phyloP scores from a whole-genome alignment of 805 yeast species.

The Vanderwaltozyma tropicalis region DNA sequence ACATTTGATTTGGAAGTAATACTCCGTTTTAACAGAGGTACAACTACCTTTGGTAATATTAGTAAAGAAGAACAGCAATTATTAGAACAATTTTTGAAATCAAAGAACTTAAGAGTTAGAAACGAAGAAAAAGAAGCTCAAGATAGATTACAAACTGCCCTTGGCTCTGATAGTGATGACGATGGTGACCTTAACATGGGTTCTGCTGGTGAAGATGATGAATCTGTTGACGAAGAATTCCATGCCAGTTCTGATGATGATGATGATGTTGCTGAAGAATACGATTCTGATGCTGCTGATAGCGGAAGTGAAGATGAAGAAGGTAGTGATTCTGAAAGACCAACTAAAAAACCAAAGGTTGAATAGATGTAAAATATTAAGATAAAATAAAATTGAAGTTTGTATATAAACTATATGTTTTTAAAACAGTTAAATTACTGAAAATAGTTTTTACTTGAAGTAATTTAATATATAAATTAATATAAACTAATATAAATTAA shows the following conservation, averaged over 20 bases:
- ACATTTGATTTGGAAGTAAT: constrained; percentile 86
- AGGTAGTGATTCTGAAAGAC: constrained; percentile 28
- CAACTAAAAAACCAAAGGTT: constrained; percentile 30
- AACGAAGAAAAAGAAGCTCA: constrained; percentile 87
- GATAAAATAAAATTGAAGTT: too few relatives aligned
- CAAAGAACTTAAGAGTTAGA: constrained; percentile 69
- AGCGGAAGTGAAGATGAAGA: constrained; percentile 22
- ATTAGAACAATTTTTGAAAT: constrained; percentile 64
- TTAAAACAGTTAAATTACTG: too few relatives aligned
- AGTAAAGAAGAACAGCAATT: constrained; percentile 79
- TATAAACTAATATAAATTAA: too few relatives aligned
- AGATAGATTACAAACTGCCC: constrained; percentile 64
- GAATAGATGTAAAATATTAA: constrained; percentile 4
- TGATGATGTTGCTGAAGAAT: constrained; percentile 76
- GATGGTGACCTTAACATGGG: constrained; percentile 43
- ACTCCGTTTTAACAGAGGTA: constrained; percentile 51
- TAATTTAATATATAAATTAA: too few relatives aligned
- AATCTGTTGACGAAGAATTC: constrained; percentile 81
- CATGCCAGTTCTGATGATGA: constrained; percentile 38
- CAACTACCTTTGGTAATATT: constrained; percentile 81
- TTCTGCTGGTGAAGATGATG: constrained; percentile 75
- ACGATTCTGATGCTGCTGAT: constrained; percentile 50
- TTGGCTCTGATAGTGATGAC: constrained; percentile 47
- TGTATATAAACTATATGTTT: too few relatives aligned
- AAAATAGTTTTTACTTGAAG: too few relatives aligned